Evolutionary conservation across 192 early-diverging fungal genomes (phyloP).

Genomic region (Entomortierella parvispora): DNA sequence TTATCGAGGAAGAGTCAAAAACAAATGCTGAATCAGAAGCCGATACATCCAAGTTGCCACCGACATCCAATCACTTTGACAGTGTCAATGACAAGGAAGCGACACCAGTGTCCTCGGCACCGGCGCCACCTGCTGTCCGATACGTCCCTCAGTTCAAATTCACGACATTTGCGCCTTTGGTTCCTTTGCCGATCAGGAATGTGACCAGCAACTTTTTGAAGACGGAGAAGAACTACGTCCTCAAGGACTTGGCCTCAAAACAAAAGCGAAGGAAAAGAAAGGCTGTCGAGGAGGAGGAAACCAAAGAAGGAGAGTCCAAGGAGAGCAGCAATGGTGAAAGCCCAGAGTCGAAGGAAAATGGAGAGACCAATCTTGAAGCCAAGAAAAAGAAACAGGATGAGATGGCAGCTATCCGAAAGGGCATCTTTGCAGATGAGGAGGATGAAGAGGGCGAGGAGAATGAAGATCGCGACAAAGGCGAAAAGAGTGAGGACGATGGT

Average conservation of each 20-base stretch:
- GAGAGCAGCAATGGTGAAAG: no score
- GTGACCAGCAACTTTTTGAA: constrained; percentile 58
- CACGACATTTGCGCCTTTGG: constrained; percentile 61
- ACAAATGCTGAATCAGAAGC: not conserved
- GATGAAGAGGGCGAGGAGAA: constrained; percentile 5
- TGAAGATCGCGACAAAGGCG: not conserved
- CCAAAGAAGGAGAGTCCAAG: constrained; percentile 16
- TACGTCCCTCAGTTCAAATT: constrained; percentile 60
- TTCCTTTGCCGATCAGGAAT: constrained; percentile 59
- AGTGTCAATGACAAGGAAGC: not conserved
- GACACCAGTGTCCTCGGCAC: not conserved
- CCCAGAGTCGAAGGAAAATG: not conserved
- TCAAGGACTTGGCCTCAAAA: constrained; percentile 34
- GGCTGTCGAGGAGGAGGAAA: not conserved
- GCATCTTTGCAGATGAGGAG: constrained; percentile 39
- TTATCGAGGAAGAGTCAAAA: not conserved
- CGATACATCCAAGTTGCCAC: not conserved
- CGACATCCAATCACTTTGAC: not conserved
- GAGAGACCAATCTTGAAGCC: not conserved
- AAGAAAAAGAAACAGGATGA: constrained; percentile 62
- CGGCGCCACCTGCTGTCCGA: not conserved
- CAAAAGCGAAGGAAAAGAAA: constrained; percentile 29
- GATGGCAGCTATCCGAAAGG: constrained; percentile 30
- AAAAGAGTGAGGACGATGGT: constrained; percentile 8
- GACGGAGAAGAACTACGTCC: constrained; percentile 58